These are phyloP conservation scores for Phaffomyces thermotolerans DNA, from an alignment of 805 yeast species.

Conservation along the genomic window DNA sequence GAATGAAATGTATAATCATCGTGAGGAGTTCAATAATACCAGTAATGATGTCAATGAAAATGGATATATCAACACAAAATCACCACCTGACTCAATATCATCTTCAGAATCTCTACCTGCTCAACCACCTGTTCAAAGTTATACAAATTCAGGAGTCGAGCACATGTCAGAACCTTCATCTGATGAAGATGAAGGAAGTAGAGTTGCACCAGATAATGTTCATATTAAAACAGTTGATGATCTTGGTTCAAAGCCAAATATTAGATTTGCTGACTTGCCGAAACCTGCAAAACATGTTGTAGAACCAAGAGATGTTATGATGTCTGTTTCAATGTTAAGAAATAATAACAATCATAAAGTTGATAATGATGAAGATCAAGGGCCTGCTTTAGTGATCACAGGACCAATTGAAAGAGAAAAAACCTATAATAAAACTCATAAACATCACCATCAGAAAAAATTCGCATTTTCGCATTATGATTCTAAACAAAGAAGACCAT, in stretches of 20 bases:
- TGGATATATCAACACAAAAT: too few relatives aligned
- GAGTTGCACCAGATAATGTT: constrained; percentile 8
- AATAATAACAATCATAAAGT: constrained; percentile 35
- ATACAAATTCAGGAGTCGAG: constrained; percentile 3
- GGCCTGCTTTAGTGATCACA: constrained; percentile 69
- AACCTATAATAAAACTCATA: background rate
- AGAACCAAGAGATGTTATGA: constrained; percentile 76
- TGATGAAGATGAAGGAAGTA: constrained; percentile 10
- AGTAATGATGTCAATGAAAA: too few relatives aligned
- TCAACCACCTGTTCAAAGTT: background rate
- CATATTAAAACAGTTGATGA: background rate
- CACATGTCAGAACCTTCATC: constrained; percentile 22
- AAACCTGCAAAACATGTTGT: constrained; percentile 36
- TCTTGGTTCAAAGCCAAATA: constrained; percentile 3
- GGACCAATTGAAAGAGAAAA: constrained; percentile 69
- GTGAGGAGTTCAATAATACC: too few relatives aligned
- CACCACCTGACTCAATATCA: too few relatives aligned
- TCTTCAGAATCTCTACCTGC: background rate
- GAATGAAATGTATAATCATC: background rate
- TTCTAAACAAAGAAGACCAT: constrained; percentile 6
- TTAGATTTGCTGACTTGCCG: constrained; percentile 21
- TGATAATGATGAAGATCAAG: constrained; percentile 49
- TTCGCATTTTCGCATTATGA: background rate
- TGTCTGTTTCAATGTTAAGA: constrained; percentile 78
- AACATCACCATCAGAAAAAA: background rate